phyloP scores from a whole-genome alignment of 2,329 filamentous ascomycete species.

The Thelonectria olida region DNA sequence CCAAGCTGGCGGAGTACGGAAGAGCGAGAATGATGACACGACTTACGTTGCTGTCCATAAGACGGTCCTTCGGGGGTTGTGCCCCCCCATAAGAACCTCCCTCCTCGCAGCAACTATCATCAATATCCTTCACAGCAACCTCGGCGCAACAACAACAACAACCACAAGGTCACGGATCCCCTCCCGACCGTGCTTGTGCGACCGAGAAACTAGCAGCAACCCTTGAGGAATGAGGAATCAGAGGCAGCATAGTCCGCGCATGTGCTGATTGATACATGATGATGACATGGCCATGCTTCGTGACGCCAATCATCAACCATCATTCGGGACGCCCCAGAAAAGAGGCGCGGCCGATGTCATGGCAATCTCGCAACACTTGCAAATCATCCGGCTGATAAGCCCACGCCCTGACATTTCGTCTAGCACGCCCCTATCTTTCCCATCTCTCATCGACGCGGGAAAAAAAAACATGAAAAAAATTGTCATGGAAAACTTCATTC shows the following conservation, averaged over 20 bases:
- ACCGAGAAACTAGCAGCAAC: constrained; percentile 15
- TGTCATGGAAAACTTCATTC: too few species aligned
- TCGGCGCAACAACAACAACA: background rate
- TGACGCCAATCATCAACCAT: constrained; percentile 30
- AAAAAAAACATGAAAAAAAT: too few species aligned
- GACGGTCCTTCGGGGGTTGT: constrained; percentile 11
- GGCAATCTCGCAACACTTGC: constrained; percentile 28
- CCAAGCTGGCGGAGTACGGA: constrained; percentile 33
- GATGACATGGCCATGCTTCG: constrained; percentile 31
- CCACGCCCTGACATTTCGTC: background rate
- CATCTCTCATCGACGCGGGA: background rate
- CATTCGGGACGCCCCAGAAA: constrained; percentile 19
- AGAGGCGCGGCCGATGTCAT: constrained; percentile 25
- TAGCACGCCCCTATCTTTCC: background rate
- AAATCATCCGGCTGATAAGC: constrained; percentile 17
- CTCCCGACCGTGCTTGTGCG: too few species aligned
- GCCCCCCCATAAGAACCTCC: constrained; percentile 3
- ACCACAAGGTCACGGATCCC: too few species aligned
- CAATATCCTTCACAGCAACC: background rate
- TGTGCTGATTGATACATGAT: constrained; percentile 39
- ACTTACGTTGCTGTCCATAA: constrained; percentile 14
- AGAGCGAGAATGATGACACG: constrained; percentile 34
- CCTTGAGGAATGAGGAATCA: constrained; percentile 5
- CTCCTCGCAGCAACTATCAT: constrained; percentile 3
- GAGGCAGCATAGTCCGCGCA: constrained; percentile 23